phyloP scores from a whole-genome alignment of 176 grass and related monocot species.

The Secale cereale region DNA sequence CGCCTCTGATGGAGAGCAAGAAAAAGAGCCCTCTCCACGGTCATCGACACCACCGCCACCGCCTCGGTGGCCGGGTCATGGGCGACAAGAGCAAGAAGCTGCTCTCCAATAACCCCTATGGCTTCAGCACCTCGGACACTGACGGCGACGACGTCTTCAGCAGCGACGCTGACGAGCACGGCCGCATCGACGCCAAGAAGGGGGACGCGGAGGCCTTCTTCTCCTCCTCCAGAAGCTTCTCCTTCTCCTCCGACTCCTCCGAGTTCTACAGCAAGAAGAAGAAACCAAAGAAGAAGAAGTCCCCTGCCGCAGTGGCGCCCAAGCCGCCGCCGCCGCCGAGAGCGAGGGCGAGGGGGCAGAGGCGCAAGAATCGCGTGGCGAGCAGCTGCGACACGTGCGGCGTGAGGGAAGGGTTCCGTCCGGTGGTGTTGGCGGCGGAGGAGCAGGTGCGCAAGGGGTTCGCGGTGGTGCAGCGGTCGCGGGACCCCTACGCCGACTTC shows the following conservation, averaged over 20 bases:
- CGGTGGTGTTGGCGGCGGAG: slow-evolving; percentile 45
- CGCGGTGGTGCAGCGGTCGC: slow-evolving; percentile 83
- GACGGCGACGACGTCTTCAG: slow-evolving; percentile 51
- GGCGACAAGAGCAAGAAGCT: slow-evolving; percentile 39
- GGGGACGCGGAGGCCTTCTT: slow-evolving; percentile 70
- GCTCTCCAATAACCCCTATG: slow-evolving; percentile 56
- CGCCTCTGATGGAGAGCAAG: background rate
- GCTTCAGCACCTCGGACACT: slow-evolving; percentile 70
- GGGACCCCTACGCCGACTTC: slow-evolving; percentile 88
- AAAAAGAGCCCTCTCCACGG: slow-evolving; percentile 8
- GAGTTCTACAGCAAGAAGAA: slow-evolving; percentile 86
- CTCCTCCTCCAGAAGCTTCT: slow-evolving; percentile 83
- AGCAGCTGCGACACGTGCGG: slow-evolving; percentile 68
- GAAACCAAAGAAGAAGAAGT: background rate
- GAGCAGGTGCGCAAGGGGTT: slow-evolving; percentile 55
- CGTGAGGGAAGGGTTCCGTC: slow-evolving; percentile 71
- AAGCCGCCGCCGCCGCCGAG: background rate
- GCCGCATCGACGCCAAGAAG: background rate
- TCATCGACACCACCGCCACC: background rate
- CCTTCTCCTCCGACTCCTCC: slow-evolving; percentile 97
- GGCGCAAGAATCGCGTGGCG: slow-evolving; percentile 12
- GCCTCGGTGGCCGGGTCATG: slow-evolving; percentile 13
- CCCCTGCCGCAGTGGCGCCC: background rate
- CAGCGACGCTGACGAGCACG: slow-evolving; percentile 48
- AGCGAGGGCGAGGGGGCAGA: background rate